A percentile compares a stretch with the other conserved stretches of the same genome.
phyloP scores from a whole-genome alignment of 495 filamentous ascomycete genomes.

The Aspergillus kassunensis region DNA sequence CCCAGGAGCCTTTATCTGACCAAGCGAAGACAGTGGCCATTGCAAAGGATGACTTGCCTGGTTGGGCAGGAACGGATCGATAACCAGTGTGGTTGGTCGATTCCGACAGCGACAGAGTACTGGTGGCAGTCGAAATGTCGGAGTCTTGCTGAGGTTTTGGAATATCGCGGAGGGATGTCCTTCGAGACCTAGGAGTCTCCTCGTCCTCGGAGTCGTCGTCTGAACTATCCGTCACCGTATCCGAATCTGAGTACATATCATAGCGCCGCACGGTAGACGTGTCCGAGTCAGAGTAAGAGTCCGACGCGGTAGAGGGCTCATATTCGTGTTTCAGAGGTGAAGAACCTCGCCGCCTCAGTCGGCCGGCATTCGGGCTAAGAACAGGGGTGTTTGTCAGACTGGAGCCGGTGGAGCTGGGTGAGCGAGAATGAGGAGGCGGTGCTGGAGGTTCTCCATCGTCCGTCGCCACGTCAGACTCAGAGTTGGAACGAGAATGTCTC shows the following conservation, averaged over 20 bases:
- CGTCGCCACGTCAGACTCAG: slow-evolving; percentile 23
- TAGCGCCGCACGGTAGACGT: slow-evolving; percentile 50
- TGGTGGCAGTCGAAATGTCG: slow-evolving; percentile 38
- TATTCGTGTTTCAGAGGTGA: slow-evolving; percentile 98
- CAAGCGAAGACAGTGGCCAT: slow-evolving; percentile 81
- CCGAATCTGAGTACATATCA: slow-evolving; percentile 43
- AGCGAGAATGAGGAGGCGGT: slow-evolving; percentile 50
- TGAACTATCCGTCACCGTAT: slow-evolving; percentile 41
- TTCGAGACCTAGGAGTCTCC: no score
- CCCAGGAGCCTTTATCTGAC: slow-evolving; percentile 79
- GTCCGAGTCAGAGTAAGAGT: slow-evolving; percentile 49
- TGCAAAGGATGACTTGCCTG: slow-evolving; percentile 56
- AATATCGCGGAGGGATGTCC: slow-evolving; percentile 19
- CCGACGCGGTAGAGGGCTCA: slow-evolving; percentile 79
- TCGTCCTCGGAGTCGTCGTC: slow-evolving; percentile 57
- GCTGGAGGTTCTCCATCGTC: slow-evolving; percentile 45
- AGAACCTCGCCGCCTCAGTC: slow-evolving; percentile 67
- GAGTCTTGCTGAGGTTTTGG: slow-evolving; percentile 21
- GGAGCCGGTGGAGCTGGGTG: slow-evolving; percentile 41
- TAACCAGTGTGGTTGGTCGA: slow-evolving; percentile 69
- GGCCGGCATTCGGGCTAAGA: slow-evolving; percentile 36
- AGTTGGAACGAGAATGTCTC: slow-evolving; percentile 29
- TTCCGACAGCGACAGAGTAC: slow-evolving; percentile 65
- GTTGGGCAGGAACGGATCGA: slow-evolving; percentile 51
- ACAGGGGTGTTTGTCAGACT: slow-evolving; percentile 52